Base-by-base conservation (phyloP, 2,329 filamentous ascomycete genomes). In the Arthrobotrys sphaeroides region DNA sequence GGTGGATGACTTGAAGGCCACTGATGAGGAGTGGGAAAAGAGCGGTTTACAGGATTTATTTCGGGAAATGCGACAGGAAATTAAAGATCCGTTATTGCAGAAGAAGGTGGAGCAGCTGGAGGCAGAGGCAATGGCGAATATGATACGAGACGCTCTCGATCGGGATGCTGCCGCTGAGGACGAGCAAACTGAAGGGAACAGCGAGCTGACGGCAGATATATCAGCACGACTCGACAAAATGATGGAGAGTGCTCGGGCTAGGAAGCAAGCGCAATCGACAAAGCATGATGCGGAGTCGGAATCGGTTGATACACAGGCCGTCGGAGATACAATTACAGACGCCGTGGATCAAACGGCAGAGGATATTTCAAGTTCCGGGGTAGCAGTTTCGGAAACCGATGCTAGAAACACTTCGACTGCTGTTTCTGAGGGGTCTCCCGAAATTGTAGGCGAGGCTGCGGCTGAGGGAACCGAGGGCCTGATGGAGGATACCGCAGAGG, bases 101-200 rank as follows among this genome's bases (percentile, higher is more conserved):
- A 20, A 22, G 26, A 33, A 45, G 36, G 33, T 66, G 45, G 45
- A 65, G n/a, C 9, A 40, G 33, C 31, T 47, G 28, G 59, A 64
- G 26, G 59, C 42, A 4, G 38, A 64, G 18, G 24, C 31, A 26
- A 24, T 36, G 31, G 51, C 42, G 42, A 38, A 40, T 40, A 26
- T 33, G 40, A 36, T 55, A 55, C 31, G 10, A 18, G 16, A 38
- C 24, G 38, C 31, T n/a, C 10, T 22, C 1, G 31, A 31, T 51
- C 24, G 26, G n/a, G 16, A 18, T 24, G n/a, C 2, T 28, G 22
- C 7, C 20, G 4, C 12, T 5, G 47, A 53, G 26, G 47, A 13
- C 18, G 16, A 2, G 3, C 3, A 1, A 2, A 20, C 9, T 3
- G 47, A 31, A 18, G 2, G 12, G 10, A 5, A 18, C 20, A 20